Base-by-base conservation (phyloP, 2,329 filamentous ascomycete genomes). In the Microdochium bolleyi region DNA sequence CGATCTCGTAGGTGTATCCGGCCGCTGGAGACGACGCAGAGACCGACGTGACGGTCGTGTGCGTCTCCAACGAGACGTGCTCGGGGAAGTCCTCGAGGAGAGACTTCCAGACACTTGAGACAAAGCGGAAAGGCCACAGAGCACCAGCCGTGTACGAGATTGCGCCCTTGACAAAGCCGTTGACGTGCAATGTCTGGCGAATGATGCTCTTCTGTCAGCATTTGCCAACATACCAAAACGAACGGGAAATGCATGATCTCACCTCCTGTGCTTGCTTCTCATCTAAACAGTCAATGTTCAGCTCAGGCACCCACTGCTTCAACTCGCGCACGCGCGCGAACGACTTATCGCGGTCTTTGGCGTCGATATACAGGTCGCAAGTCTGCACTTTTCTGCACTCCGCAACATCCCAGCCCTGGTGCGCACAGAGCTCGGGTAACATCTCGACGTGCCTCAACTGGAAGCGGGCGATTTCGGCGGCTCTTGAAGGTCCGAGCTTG, bases 101-200 rank as follows among this genome's bases (percentile, higher is more conserved):
- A 27, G 68, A 61, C 32, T 69, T 64, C 71, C 75, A 77, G 9
- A 77, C 59, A 2, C 67, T 64, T 3, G 73, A 73, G 7, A 80
- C 69, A 10, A 82, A 69, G 13, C 74, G 67, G 53, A 75, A 80
- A 1, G 78, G 75, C 70, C 73, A 79, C 2, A 80, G 62, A 11
- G 75, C 74, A 2, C 75, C 77, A 10, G 76, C 75, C 1, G 60
- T 56, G 49, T 76, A 78, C 1, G 68, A 70, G 3, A 77, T 57
- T 3, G 70, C 75, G 1, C 76, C 75, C 1, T 63, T 61, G 14
- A 75, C 62, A 30, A 63, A 59, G 0, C 60, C 54, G 30, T 68
- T 70, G 7, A 63, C 60, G 1, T 64, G 63, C 57, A 75, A 76
- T 62, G 65, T 55, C 58, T 67, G 49, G 25, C 7, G 3, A 7